phyloP scores from a whole-genome alignment of 306 rosid species.

The Canavalia gladiata region DNA sequence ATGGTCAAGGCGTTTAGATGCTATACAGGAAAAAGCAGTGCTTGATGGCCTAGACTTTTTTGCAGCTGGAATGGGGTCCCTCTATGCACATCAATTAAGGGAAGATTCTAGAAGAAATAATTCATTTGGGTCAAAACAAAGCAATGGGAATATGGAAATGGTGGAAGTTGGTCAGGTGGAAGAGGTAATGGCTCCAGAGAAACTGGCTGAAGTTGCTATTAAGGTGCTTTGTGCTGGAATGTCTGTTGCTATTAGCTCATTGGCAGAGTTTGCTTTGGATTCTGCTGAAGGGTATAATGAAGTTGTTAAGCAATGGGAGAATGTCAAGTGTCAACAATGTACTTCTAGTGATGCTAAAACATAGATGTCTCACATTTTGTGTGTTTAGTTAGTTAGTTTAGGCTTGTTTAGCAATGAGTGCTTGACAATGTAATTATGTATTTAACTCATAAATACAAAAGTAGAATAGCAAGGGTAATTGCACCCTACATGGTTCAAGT shows the following conservation, averaged over 20 bases:
- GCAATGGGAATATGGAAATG: constrained; percentile 60
- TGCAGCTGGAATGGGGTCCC: constrained; percentile 77
- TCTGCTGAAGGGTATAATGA: constrained; percentile 73
- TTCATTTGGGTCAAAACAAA: constrained; percentile 53
- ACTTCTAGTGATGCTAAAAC: constrained; percentile 36
- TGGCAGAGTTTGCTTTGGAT: constrained; percentile 65
- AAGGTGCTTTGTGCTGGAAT: constrained; percentile 84
- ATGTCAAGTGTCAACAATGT: constrained; percentile 48
- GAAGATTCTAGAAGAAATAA: constrained; percentile 58
- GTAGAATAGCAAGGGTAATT: constrained; percentile 52
- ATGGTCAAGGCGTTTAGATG: constrained; percentile 74
- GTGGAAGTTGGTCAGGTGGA: constrained; percentile 69
- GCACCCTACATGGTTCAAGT: constrained; percentile 27
- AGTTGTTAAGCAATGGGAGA: constrained; percentile 71
- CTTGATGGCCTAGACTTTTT: constrained; percentile 79
- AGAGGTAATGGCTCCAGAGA: constrained; percentile 77
- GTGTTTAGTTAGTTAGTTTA: constrained; percentile 21
- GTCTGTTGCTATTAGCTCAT: constrained; percentile 80
- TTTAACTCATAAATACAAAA: constrained; percentile 47
- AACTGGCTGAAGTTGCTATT: constrained; percentile 79
- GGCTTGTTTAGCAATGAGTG: constrained; percentile 27
- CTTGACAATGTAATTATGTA: constrained; percentile 54
- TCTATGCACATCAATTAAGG: constrained; percentile 67
- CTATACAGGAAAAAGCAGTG: constrained; percentile 65
- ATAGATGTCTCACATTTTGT: constrained; percentile 41